These are phyloP conservation scores for Annulohypoxylon moriforme DNA, from an alignment of 495 filamentous ascomycete species.

Conservation along the genomic window DNA sequence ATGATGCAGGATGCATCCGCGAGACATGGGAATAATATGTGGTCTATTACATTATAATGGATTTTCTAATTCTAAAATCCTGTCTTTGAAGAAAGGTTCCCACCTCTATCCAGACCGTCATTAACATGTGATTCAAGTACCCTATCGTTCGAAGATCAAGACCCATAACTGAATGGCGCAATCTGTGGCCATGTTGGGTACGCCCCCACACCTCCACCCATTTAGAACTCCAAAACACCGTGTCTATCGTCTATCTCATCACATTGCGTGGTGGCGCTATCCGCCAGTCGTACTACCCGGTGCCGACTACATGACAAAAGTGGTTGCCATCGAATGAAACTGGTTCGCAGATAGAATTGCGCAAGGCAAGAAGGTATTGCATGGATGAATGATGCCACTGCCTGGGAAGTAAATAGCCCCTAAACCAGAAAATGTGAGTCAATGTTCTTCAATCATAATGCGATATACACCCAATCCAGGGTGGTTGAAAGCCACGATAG, in stretches of 20 bases:
- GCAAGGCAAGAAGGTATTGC: slow-evolving; percentile 39
- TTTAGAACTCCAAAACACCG: neutral
- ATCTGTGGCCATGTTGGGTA: neutral
- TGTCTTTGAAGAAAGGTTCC: slow-evolving; percentile 3
- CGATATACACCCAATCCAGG: slow-evolving; percentile 13
- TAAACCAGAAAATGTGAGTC: slow-evolving; percentile 42
- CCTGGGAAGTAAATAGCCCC: slow-evolving; percentile 46
- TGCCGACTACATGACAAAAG: slow-evolving; percentile 33
- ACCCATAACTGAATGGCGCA: neutral
- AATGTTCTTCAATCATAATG: slow-evolving; percentile 28
- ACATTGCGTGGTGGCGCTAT: slow-evolving; percentile 4
- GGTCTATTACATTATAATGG: slow-evolving; percentile 15
- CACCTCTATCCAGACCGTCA: neutral
- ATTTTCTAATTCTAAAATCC: slow-evolving; percentile 22
- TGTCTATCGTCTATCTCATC: slow-evolving; percentile 6
- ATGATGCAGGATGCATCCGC: neutral
- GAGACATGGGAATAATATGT: neutral
- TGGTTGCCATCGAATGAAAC: slow-evolving; percentile 24
- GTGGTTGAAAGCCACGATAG: neutral
- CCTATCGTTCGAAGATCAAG: slow-evolving; percentile 1
- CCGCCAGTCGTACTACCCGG: neutral
- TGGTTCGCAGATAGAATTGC: slow-evolving; percentile 14
- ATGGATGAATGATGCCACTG: slow-evolving; percentile 34
- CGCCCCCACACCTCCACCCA: neutral
- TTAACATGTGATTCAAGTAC: neutral